These are phyloP conservation scores for Phytophthora multivora DNA, from an alignment of 352 stramenopile genomes.

Conservation along the genomic window DNA sequence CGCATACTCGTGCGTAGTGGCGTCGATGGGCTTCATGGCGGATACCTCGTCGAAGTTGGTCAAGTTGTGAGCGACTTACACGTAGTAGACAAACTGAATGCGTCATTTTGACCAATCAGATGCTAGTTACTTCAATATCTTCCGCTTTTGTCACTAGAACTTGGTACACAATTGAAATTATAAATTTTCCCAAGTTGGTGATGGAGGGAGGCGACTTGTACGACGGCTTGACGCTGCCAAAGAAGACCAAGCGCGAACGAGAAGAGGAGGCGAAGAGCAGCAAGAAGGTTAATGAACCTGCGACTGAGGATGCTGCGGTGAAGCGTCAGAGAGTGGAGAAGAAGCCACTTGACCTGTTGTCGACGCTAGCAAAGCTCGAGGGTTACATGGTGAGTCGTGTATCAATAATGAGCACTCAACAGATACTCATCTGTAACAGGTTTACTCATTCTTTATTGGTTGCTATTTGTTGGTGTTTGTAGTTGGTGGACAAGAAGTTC, in stretches of 20 bases:
- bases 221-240: slow-evolving; percentile 50
- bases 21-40: slow-evolving; percentile 34
- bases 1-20: slow-evolving; percentile 31
- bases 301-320: background rate
- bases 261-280: slow-evolving; percentile 14
- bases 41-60: slow-evolving; percentile 3
- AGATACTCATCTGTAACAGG: too few relatives aligned
- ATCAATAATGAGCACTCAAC: background rate
- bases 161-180: too few relatives aligned
- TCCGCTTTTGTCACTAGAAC: too few relatives aligned
- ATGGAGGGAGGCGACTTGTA: slow-evolving; percentile 54
- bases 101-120: background rate
- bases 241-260: slow-evolving; percentile 48
- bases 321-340: slow-evolving; percentile 41
- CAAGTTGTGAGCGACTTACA: slow-evolving; percentile 9
- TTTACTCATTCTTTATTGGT: too few relatives aligned
- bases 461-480: background rate
- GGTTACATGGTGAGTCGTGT: slow-evolving; percentile 60
- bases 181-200: background rate
- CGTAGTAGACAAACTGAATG: slow-evolving; percentile 18
- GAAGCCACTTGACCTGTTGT: slow-evolving; percentile 40
- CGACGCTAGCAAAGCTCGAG: slow-evolving; percentile 60
- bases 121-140: too few relatives aligned
- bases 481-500: slow-evolving; percentile 82
- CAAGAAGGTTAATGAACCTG: background rate